Evolutionary conservation across 306 rosid species (phyloP), one percentile per base, ranked within the genome.

Genomic region (Cucumis melo): DNA sequence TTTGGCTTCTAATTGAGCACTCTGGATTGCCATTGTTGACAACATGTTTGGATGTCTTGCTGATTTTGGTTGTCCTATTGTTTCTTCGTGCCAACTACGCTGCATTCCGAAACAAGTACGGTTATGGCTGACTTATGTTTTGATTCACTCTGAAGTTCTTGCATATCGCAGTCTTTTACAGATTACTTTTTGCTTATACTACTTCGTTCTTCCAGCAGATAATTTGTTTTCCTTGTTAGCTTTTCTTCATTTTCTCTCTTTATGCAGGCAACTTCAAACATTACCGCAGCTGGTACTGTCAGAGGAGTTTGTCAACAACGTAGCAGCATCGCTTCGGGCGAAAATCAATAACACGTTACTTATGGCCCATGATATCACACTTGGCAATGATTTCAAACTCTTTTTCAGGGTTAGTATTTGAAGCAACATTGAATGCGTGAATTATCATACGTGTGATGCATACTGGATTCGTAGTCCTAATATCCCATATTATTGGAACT

Each of bases 301-400:
- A 27, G 98, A 94, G 90, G 98, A 94, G 86, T 88, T 94, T 92
- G 98, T 94, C 57, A 87, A 86, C 74, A 86, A 82, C 32, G 98
- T 85, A 19, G 98, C 98, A 15, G 97, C 98, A 75, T 87, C 98
- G 21, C 75, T 91, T 83, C 98, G 98, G 36, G 98, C 86, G 39
- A 94, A 90, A 85, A 84, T 94, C 84, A 91, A 94, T 46, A 87
- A 83, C 73, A 82, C 86, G 75, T 89, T 94, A 75, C 91, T 87
- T 82, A 85, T 94, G 86, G 98, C 98, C 80, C 98, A 94, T 74
- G 96, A 90, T 77, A 91, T 94, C 85, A 87, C 98, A 77, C 83
- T 94, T 70, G 98, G 98, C 81, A 94, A 91, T 79, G 97, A 94
- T 82, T 94, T 94, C 82, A 87, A 75, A 80, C 82, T 87, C 46